These are phyloP conservation scores for Paulownia fortunei DNA, from an alignment of 257 asterid genomes.

Conservation along the genomic window DNA sequence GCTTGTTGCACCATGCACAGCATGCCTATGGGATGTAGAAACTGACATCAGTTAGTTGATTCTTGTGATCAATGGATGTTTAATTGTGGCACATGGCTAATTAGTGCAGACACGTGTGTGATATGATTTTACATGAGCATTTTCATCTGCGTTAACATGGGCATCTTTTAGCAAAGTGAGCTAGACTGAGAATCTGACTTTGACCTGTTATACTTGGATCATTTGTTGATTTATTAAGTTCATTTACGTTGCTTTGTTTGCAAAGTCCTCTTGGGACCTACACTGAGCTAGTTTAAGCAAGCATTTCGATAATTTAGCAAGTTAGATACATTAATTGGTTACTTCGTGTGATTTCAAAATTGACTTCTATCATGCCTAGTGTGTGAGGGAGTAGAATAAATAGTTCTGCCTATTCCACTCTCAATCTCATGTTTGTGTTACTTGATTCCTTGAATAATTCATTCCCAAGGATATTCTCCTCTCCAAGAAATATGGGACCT, in stretches of 20 bases:
- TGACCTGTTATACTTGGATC: constrained; percentile 10
- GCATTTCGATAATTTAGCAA: not conserved
- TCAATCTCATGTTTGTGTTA: not conserved
- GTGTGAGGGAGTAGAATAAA: not conserved
- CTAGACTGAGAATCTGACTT: not conserved
- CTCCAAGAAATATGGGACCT: not conserved
- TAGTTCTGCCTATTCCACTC: not conserved
- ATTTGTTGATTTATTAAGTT: not conserved
- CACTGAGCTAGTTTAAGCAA: not conserved
- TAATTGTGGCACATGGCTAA: not conserved
- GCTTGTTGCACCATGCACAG: not conserved
- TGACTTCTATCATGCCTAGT: not conserved
- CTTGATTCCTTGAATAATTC: not conserved
- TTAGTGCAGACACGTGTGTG: not conserved
- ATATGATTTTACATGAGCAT: not conserved
- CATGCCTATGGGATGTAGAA: constrained; percentile 14
- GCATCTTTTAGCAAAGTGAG: not conserved
- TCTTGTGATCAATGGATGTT: constrained; percentile 3
- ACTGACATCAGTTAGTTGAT: not conserved
- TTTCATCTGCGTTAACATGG: constrained; percentile 1
- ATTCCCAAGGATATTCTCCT: not conserved
- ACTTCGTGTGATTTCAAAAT: not conserved
- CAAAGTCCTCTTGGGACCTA: not conserved
- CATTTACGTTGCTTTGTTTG: not conserved
- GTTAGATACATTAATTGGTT: not conserved